A percentile compares a stretch with the other conserved stretches of the same genome.
Conservation (phyloP, 129 eudicot genomes). For the Dittrichia graveolens region DNA sequence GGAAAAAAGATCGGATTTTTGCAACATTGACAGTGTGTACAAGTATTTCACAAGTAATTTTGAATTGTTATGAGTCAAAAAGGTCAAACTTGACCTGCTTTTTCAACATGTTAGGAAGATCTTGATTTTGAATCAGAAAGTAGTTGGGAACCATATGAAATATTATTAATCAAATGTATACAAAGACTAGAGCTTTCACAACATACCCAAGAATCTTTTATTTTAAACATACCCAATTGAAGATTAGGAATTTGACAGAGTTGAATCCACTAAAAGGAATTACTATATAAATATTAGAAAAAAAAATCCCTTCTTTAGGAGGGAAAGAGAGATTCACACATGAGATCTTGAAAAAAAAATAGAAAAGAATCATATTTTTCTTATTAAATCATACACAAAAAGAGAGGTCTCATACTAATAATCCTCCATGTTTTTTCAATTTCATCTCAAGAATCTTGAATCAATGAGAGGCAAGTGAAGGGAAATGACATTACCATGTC, state of each 20-base stretch:
- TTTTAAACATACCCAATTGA: conserved; percentile 22
- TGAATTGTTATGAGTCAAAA: conserved; percentile 5
- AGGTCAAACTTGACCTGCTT: conserved; percentile 35
- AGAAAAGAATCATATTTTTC: conserved; percentile 18
- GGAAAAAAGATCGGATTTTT: conserved; percentile 11
- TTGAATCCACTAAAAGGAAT: conserved; percentile 7
- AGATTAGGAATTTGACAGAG: conserved; percentile 28
- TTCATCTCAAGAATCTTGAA: conserved; percentile 33
- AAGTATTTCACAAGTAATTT: conserved; percentile 14
- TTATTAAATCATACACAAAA: conserved; percentile 20
- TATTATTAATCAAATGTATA: conserved; percentile 19
- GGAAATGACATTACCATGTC: conserved; percentile 13
- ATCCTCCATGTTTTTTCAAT: conserved; percentile 12
- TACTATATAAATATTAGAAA: neutral
- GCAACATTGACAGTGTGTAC: neutral
- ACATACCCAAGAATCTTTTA: neutral
- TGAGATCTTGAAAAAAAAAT: conserved; percentile 36
- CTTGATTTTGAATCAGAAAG: conserved; percentile 21
- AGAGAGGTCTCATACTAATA: conserved; percentile 7
- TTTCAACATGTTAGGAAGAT: conserved; percentile 18
- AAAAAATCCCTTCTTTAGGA: conserved; percentile 30
- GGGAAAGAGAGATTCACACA: conserved; percentile 19
- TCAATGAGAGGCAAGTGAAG: conserved; percentile 18
- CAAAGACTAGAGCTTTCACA: conserved; percentile 23
- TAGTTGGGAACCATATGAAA: conserved; percentile 25